Percentiles rank a stretch among this genome's conserved stretches.
These are phyloP conservation scores for Aspergillus vadensis DNA, from an alignment of 2,329 filamentous ascomycete species.

Conservation along the genomic window DNA sequence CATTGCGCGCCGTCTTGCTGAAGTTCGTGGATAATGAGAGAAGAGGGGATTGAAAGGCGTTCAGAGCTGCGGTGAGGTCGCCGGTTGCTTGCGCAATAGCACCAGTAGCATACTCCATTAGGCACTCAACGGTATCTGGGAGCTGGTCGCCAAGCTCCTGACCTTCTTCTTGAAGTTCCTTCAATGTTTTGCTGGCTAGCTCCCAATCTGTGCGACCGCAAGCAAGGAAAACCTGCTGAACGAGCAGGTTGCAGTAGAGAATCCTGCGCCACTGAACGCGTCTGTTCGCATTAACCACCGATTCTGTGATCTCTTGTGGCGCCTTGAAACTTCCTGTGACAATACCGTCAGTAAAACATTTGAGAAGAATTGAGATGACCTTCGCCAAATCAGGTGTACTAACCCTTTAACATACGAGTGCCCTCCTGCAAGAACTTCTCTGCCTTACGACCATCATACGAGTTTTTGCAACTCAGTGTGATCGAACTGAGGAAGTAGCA, in stretches of 20 bases:
- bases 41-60: conserved; percentile 63
- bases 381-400: conserved; percentile 19
- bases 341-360: conserved; percentile 16
- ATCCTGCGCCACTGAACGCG: conserved; percentile 66
- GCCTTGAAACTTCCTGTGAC: conserved; percentile 38
- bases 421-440: conserved; percentile 62
- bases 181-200: conserved; percentile 61
- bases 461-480: conserved; percentile 58
- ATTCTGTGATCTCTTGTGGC: conserved; percentile 50
- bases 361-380: conserved; percentile 16
- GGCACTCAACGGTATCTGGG: conserved; percentile 50
- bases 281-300: conserved; percentile 60
- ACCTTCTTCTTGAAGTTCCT: conserved; percentile 54
- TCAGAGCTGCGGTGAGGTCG: conserved; percentile 67
- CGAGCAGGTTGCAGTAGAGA: conserved; percentile 67
- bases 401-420: conserved; percentile 53
- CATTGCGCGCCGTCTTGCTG: conserved; percentile 45
- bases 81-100: conserved; percentile 77
- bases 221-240: conserved; percentile 70
- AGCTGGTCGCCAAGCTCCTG: conserved; percentile 46
- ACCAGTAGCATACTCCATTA: conserved; percentile 72
- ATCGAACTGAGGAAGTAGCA: conserved; percentile 62
- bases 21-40: conserved; percentile 56
- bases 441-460: conserved; percentile 55
- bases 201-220: conserved; percentile 72